phyloP scores from a whole-genome alignment of 2,329 filamentous ascomycete species.

The Ramularia collo-cygni region DNA sequence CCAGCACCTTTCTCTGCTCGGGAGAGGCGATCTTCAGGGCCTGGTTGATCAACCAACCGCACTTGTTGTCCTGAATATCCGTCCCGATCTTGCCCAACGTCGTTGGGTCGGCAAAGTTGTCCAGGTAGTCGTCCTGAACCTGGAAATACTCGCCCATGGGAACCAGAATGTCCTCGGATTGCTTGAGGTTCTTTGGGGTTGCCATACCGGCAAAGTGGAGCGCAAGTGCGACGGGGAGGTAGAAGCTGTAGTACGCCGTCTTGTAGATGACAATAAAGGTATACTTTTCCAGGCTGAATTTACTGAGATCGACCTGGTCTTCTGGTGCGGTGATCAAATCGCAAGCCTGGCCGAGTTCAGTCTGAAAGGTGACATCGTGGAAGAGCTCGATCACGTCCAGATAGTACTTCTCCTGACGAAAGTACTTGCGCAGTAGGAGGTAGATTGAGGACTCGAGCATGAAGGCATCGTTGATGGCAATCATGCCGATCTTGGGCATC shows the following conservation, averaged over 20 bases:
- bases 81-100: slow-evolving; percentile 98
- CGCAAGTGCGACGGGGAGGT: slow-evolving; percentile 88
- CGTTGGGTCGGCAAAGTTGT: slow-evolving; percentile 90
- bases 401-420: slow-evolving; percentile 80
- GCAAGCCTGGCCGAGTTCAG: slow-evolving; percentile 89
- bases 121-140: slow-evolving; percentile 96
- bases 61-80: slow-evolving; percentile 99
- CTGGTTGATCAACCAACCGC: slow-evolving; percentile 96
- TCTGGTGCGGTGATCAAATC: slow-evolving; percentile 95
- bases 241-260: slow-evolving; percentile 99
- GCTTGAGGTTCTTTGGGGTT: slow-evolving; percentile 80
- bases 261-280: slow-evolving; percentile 99
- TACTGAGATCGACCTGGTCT: slow-evolving; percentile 83
- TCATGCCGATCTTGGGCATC: slow-evolving; percentile 79
- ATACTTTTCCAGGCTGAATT: slow-evolving; percentile 95
- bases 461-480: slow-evolving; percentile 98
- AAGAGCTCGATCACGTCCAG: slow-evolving; percentile 91
- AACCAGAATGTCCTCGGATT: slow-evolving; percentile 85
- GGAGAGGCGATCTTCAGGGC: slow-evolving; percentile 72
- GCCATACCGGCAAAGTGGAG: slow-evolving; percentile 80
- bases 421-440: slow-evolving; percentile 85
- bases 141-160: slow-evolving; percentile 99
- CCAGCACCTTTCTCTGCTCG: slow-evolving; percentile 80
- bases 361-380: slow-evolving; percentile 90
- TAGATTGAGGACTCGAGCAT: slow-evolving; percentile 91